phyloP scores from a whole-genome alignment of 768 basidiomycete species.

The Mycena metata region DNA sequence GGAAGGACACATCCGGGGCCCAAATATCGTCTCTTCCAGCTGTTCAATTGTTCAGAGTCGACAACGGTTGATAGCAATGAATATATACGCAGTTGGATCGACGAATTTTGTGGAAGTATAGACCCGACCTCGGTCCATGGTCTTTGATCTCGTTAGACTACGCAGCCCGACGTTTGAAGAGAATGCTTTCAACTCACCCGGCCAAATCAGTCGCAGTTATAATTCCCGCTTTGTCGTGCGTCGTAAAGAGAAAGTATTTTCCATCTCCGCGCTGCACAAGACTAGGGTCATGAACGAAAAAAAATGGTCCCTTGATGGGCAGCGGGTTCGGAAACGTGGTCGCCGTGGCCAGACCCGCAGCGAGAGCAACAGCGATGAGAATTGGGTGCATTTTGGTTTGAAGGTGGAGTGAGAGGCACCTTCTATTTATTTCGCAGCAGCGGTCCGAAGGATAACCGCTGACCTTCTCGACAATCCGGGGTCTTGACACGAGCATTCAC shows the following conservation, averaged over 20 bases:
- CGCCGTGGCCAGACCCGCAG: too few species aligned
- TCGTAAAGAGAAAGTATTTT: slow-evolving; percentile 34
- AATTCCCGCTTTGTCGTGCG: slow-evolving; percentile 36
- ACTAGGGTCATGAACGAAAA: slow-evolving; percentile 35
- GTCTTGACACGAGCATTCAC: too few species aligned
- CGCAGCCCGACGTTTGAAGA: not conserved
- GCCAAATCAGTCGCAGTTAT: slow-evolving; percentile 25
- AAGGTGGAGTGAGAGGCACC: too few species aligned
- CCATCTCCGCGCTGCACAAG: slow-evolving; percentile 31
- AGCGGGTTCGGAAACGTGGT: slow-evolving; percentile 23
- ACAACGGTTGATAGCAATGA: not conserved
- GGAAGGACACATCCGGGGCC: slow-evolving; percentile 34
- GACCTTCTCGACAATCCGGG: too few species aligned
- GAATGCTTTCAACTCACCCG: slow-evolving; percentile 5
- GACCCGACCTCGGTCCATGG: slow-evolving; percentile 32
- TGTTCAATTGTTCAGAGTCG: not conserved
- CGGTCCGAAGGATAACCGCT: slow-evolving; percentile 1
- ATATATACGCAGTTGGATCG: slow-evolving; percentile 28
- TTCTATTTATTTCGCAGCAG: not conserved
- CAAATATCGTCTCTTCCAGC: slow-evolving; percentile 33
- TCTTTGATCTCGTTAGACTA: not conserved
- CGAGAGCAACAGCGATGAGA: too few species aligned
- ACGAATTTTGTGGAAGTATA: slow-evolving; percentile 28
- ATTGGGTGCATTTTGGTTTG: too few species aligned
- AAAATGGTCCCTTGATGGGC: slow-evolving; percentile 27